Conservation (phyloP, 768 basidiomycete genomes). For the Macrolepiota fuliginosa region DNA sequence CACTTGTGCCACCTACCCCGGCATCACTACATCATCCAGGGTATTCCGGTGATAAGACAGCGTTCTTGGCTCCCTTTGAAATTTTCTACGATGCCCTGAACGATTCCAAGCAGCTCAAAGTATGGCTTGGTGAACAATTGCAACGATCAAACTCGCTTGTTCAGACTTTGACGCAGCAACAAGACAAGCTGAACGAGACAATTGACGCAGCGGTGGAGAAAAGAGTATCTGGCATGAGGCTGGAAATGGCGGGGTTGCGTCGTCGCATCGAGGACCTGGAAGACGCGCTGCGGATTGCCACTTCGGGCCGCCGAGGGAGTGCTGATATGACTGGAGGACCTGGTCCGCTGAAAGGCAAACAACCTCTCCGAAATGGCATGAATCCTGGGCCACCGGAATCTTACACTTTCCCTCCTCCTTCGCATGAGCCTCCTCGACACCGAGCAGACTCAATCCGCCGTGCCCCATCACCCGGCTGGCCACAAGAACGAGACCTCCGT, state of each 20-base stretch:
- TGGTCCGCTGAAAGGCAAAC: conserved; percentile 12
- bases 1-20: conserved; percentile 68
- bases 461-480: conserved; percentile 41
- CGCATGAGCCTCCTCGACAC: conserved; percentile 28
- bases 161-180: conserved; percentile 51
- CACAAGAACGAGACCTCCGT: conserved; percentile 30
- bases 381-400: conserved; percentile 20
- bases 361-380: conserved; percentile 18
- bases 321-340: conserved; percentile 6
- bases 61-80: conserved; percentile 82
- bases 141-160: conserved; percentile 58
- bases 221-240: conserved; percentile 52
- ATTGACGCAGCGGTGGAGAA: conserved; percentile 64
- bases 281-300: conserved; percentile 33
- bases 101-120: conserved; percentile 76
- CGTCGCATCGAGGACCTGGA: conserved; percentile 72
- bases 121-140: conserved; percentile 73
- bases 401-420: conserved; percentile 46
- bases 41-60: conserved; percentile 62
- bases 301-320: conserved; percentile 7
- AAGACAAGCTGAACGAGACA: conserved; percentile 58
- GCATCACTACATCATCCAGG: conserved; percentile 60
- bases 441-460: conserved; percentile 33
- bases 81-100: conserved; percentile 82
- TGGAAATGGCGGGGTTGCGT: conserved; percentile 59